Base-by-base conservation (phyloP, 225 moss, liverwort and hornwort species). In the Bryoerythrophyllum caledonicum region DNA sequence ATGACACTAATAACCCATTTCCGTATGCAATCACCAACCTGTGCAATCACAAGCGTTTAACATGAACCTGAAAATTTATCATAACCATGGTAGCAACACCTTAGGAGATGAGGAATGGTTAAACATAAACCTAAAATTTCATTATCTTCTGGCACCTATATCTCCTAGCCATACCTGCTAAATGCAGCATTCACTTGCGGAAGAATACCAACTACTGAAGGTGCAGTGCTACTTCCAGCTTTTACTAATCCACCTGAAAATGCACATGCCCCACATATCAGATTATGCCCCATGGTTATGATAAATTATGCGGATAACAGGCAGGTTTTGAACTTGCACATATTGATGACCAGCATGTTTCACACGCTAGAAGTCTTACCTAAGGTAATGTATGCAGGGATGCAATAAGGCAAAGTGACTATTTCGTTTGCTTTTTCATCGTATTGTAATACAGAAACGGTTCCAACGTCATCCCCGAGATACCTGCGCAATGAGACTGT, bases 11-110 rank as follows among this genome's bases (percentile, higher is more conserved):
- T 84, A 99, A 82, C 54, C 99, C 95, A 81, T 95, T 99, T 73
- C 87, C 91, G 77, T 93, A 99, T 52, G 91, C 99, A 80, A 99
- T 85, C 40, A 95, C 84, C 76, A 99, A 81, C 88, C 99, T 99
- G 92, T 80, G 74, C 61, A 72, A 75, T 60, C 27, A 59, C 7
- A 74, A 8, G 28, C 57, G 49, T 60, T 49, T 6, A 65, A 15
- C 74, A 40, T 34, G 17, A 58, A 59, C 48, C 6, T 32, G 30
- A 44, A 60, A 51, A 23, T 68, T 62, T 1, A 48, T 13, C 16
- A 51, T 48, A 15, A 14, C 3, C 15, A 44, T 44, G 44, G 44
- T 10, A 41, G 41, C 11, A 10, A 41, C 10, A 41, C 2, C 11
- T 41, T 41, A 41, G 15, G 44, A 44, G 44, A 3, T 44, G 44